phyloP scores from a whole-genome alignment of 371 early-diverging fungal species.

The Coemansia sp. region DNA sequence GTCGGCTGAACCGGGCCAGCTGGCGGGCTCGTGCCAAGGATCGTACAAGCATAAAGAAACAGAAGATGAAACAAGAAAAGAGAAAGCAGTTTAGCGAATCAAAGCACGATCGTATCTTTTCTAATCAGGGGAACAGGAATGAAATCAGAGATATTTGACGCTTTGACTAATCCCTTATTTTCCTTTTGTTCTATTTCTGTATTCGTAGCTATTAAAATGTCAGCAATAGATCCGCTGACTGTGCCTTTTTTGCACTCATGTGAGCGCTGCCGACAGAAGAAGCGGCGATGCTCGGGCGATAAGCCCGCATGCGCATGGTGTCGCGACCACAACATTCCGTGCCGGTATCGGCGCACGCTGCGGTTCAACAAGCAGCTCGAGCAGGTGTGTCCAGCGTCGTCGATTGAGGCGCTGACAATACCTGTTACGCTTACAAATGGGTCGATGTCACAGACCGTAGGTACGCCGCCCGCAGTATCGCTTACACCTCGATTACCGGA shows the following conservation, averaged over 20 bases:
- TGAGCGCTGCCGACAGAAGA: constrained; percentile 47
- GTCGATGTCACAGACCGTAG: background rate
- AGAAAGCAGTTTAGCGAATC: background rate
- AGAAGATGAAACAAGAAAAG: background rate
- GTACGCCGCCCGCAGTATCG: background rate
- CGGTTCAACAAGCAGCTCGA: constrained; percentile 47
- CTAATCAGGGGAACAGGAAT: background rate
- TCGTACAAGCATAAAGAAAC: background rate
- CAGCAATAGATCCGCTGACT: constrained; percentile 33
- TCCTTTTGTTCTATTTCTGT: background rate
- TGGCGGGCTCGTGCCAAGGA: background rate
- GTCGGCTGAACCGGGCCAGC: background rate
- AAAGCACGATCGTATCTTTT: background rate
- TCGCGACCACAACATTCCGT: constrained; percentile 33
- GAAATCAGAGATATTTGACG: background rate
- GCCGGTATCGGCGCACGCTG: constrained; percentile 42
- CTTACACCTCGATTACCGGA: background rate
- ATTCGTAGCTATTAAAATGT: background rate
- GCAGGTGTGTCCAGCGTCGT: constrained; percentile 10
- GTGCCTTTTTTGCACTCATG: constrained; percentile 48
- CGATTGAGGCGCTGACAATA: constrained; percentile 14
- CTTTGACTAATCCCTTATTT: background rate
- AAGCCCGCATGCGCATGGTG: constrained; percentile 47
- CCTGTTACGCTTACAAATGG: constrained; percentile 13
- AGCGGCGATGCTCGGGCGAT: constrained; percentile 46